phyloP scores from a whole-genome alignment of 1,284 basidiomycete genomes.

The Ceratobasidium sp. region DNA sequence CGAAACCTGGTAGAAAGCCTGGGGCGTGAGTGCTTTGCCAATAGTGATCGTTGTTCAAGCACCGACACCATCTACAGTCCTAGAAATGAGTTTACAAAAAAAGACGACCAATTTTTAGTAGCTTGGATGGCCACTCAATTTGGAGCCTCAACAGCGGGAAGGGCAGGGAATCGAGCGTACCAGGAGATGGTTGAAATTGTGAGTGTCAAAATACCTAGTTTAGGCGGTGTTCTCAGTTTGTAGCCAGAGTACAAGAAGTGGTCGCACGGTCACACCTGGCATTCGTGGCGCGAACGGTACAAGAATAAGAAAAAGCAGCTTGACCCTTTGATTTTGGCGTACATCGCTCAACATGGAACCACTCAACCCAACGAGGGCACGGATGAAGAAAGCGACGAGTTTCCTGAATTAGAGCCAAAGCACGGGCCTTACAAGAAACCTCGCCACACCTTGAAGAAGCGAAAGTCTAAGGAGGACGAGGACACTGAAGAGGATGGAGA shows the following conservation, averaged over 20 bases:
- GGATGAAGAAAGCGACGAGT: background rate
- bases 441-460: background rate
- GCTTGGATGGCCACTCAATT: constrained; percentile 20
- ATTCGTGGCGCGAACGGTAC: constrained; percentile 34
- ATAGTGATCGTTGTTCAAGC: background rate
- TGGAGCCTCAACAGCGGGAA: background rate
- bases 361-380: background rate
- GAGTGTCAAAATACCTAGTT: background rate
- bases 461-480: background rate
- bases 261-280: constrained; percentile 21
- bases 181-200: background rate
- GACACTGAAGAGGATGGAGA: background rate
- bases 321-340: constrained; percentile 2
- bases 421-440: constrained; percentile 2
- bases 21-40: constrained; percentile 6
- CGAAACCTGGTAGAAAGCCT: background rate
- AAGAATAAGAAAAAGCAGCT: constrained; percentile 13
- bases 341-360: background rate
- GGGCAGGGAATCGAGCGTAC: constrained; percentile 6
- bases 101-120: constrained; percentile 11
- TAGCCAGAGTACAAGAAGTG: background rate
- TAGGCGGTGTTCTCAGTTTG: background rate
- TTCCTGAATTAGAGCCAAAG: background rate
- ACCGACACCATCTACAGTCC: background rate
- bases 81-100: constrained; percentile 7